Evolutionary conservation across 2,329 filamentous ascomycete species (phyloP), one percentile per base, ranked within the genome.

Genomic region (Cladophialophora exuberans): DNA sequence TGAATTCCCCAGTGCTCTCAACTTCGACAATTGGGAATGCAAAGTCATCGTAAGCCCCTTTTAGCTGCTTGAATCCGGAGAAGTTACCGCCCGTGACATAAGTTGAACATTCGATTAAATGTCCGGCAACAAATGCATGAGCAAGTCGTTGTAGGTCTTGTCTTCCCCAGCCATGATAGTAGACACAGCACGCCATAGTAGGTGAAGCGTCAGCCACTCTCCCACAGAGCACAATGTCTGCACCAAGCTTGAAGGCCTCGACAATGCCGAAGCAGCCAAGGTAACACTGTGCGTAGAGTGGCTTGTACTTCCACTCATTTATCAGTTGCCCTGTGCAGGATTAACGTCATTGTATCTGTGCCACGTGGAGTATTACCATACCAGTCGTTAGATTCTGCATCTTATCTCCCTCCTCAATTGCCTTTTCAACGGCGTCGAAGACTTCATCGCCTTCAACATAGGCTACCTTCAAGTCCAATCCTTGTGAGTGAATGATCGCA

Each of bases 11-110:
- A n/a, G 56, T 36, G 4, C 35, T 17, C 5, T 59, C 50, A 28
- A 69, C 64, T 18, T 62, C 60, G 7, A 55, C 63, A 35, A 70
- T 64, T 1, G 66, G 66, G 43, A 63, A 68, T 4, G 56, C 63
- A 7, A 66, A 7, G 44, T 66, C 53, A 6, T 51, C 48, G 20
- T 42, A 39, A 6, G 41, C 35, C 7, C 51, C 44, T n/a, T 52
- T 36, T 9, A 54, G 35, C 9, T 59, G 47, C 17, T 54, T 59
- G 50, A 76, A 81, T 0, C 79, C 81, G 0, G 78, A 72, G 55
- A 81, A 83, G 59, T 83, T 82, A 13, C 68, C 76, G 0, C 80
- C 81, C 0, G 77, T 79, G 2, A 79, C 78, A 48, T 83, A 83
- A 1, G 75, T 55, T 1, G 59, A 60, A 45, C 67, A 70, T 51